Conservation (phyloP, 176 grass and related monocot species). For the Miscanthus lutarioriparius region DNA sequence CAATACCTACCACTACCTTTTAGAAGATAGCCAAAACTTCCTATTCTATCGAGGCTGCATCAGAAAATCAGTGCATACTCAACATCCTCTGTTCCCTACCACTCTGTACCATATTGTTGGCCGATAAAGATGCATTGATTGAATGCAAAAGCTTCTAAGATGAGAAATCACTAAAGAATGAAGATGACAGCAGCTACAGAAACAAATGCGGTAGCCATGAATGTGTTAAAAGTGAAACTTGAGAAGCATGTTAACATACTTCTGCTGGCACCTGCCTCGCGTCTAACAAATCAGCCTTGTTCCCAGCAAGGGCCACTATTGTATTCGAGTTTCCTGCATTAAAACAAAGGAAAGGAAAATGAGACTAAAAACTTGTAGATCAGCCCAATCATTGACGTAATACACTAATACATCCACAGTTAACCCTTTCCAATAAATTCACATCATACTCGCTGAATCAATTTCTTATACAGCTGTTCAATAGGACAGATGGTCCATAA, state of each 20-base stretch:
- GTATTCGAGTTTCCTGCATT: slow-evolving; percentile 74
- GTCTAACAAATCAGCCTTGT: slow-evolving; percentile 89
- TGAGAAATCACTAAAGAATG: slow-evolving; percentile 2
- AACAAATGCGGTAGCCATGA: not conserved
- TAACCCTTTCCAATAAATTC: not conserved
- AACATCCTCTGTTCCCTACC: not conserved
- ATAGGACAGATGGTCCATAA: not conserved
- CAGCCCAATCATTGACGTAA: not conserved
- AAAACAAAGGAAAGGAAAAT: not conserved
- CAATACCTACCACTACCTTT: not conserved
- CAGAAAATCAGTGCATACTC: not conserved
- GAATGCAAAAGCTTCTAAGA: not conserved
- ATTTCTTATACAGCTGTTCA: not conserved
- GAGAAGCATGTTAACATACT: slow-evolving; percentile 44
- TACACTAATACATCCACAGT: not conserved
- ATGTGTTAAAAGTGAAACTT: not conserved
- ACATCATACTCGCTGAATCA: not conserved
- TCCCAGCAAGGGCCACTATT: slow-evolving; percentile 92
- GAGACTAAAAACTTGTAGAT: slow-evolving; percentile 11
- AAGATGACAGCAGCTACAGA: not conserved
- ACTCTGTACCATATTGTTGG: not conserved
- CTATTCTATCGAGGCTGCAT: not conserved
- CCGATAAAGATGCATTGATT: not conserved
- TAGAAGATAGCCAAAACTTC: not conserved
- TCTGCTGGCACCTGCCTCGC: slow-evolving; percentile 74